A percentile compares a stretch with the other conserved stretches of the same genome.
Evolutionary conservation across 2,329 filamentous ascomycete species (phyloP).

Genomic region (Furcasterigmium sp.): DNA sequence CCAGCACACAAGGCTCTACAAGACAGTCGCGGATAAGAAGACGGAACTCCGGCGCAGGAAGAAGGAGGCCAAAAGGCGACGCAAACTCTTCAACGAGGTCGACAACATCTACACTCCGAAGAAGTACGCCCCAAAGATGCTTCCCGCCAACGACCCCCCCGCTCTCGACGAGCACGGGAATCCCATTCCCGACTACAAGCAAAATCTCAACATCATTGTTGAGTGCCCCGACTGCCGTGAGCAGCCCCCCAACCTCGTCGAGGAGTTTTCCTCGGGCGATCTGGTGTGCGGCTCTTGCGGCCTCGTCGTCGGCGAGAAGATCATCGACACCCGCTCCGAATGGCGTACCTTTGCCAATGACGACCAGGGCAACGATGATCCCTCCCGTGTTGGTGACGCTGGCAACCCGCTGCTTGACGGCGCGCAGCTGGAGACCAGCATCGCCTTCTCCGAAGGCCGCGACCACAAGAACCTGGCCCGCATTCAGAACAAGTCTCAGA

Average conservation of each 20-base stretch:
- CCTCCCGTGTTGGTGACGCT: slow-evolving; percentile 94
- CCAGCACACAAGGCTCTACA: slow-evolving; percentile 13
- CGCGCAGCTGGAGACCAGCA: slow-evolving; percentile 81
- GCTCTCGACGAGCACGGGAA: slow-evolving; percentile 9
- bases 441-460: slow-evolving; percentile 74
- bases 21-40: slow-evolving; percentile 24
- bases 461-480: slow-evolving; percentile 71
- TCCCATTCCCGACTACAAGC: slow-evolving; percentile 48
- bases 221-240: slow-evolving; percentile 91
- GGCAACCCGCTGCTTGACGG: slow-evolving; percentile 87
- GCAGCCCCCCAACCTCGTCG: slow-evolving; percentile 83
- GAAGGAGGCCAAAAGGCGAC: slow-evolving; percentile 27
- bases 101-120: slow-evolving; percentile 38
- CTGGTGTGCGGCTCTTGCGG: slow-evolving; percentile 91
- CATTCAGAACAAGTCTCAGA: slow-evolving; percentile 74
- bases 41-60: slow-evolving; percentile 24
- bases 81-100: slow-evolving; percentile 32
- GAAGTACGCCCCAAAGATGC: slow-evolving; percentile 40
- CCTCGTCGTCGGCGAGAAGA: slow-evolving; percentile 81
- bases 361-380: slow-evolving; percentile 92
- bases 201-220: slow-evolving; percentile 82
- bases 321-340: slow-evolving; percentile 93
- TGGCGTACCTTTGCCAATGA: slow-evolving; percentile 99
- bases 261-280: slow-evolving; percentile 89
- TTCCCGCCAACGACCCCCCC: slow-evolving; percentile 27